Evolutionary conservation across 495 filamentous ascomycete species (phyloP), one percentile per base, ranked within the genome.

Genomic region (Oleoguttula mirabilis): DNA sequence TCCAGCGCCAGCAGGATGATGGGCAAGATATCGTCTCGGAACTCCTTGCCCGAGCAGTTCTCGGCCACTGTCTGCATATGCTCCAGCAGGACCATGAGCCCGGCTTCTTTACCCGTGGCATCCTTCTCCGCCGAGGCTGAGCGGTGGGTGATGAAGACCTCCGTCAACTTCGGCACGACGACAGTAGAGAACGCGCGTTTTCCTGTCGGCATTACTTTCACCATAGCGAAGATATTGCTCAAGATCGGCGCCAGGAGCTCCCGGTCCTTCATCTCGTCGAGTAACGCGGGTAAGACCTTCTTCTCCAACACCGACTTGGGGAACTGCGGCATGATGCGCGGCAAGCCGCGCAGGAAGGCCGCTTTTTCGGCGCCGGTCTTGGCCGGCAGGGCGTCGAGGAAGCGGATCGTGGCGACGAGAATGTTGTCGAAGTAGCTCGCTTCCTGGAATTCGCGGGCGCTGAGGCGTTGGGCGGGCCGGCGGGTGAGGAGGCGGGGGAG

Each of bases 341-440:
- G 78, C 21, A 98, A 64, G 0, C 92, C 92, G 37, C 86, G 72
- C 69, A 98, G 73, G 58, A 98, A 98, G 43, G 85, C 77, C 0
- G 82, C 69, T 57, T 96, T 98, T 55, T 98, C 92, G 53, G 74
- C 81, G 0, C 82, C 71, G 2, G 85, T 94, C 63, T 98, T 98
- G 28, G 86, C 80, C 1, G 90, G 88, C 38, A 98, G 70, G 0
- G 75, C 69, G 48, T 98, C 90, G 19, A 98, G 65, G 54, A 96
- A 98, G 19, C 92, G 87, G 39, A 98, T 87, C 0, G 92, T 90
- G 1, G 86, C 90, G 20, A 98, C 82, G 17, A 98, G 69, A 37
- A 94, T 86, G 56, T 95, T 96, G 59, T 96, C 85, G 49, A 98
- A 98, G 57, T 92, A 98, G 46, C 77, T 75, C 45, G 84, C 87